These are phyloP conservation scores for Raphanus hybrid DNA, from an alignment of 441 rosid species.

Conservation along the genomic window DNA sequence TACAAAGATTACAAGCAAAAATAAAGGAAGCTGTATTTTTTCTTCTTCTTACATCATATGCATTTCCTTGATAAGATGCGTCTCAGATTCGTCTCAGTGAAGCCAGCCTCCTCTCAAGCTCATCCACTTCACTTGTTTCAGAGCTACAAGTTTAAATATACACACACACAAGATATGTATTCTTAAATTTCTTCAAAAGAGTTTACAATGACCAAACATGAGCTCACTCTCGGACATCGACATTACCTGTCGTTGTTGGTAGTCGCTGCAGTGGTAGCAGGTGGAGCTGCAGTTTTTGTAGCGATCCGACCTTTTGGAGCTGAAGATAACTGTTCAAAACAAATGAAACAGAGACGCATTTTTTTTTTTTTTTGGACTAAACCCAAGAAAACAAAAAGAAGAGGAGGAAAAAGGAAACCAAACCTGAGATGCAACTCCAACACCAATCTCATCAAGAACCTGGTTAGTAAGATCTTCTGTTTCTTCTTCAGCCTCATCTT, in stretches of 20 bases:
- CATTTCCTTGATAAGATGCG: background rate
- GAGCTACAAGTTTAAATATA: slow-evolving; percentile 46
- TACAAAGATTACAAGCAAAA: slow-evolving; percentile 26
- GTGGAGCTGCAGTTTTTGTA: slow-evolving; percentile 57
- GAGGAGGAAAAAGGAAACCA: slow-evolving; percentile 3
- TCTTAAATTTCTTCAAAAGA: background rate
- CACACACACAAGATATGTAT: background rate
- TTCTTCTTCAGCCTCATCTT: slow-evolving; percentile 95
- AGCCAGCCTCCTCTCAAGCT: slow-evolving; percentile 90
- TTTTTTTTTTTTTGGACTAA: background rate
- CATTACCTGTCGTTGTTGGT: slow-evolving; percentile 20
- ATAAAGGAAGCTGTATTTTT: background rate
- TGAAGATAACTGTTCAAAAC: slow-evolving; percentile 67
- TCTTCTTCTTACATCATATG: slow-evolving; percentile 2
- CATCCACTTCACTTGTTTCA: slow-evolving; percentile 69
- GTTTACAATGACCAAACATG: slow-evolving; percentile 1
- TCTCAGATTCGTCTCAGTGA: slow-evolving; percentile 74
- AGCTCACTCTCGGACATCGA: background rate
- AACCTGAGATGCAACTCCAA: slow-evolving; percentile 95
- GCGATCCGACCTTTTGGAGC: slow-evolving; percentile 95
- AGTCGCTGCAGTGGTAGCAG: slow-evolving; percentile 13
- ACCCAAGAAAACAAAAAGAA: background rate
- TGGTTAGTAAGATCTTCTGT: slow-evolving; percentile 94
- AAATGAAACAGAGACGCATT: slow-evolving; percentile 16
- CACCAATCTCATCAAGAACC: slow-evolving; percentile 97